Evolutionary conservation across 2,329 filamentous ascomycete species (phyloP).

Genomic region (Colletotrichum magnum): DNA sequence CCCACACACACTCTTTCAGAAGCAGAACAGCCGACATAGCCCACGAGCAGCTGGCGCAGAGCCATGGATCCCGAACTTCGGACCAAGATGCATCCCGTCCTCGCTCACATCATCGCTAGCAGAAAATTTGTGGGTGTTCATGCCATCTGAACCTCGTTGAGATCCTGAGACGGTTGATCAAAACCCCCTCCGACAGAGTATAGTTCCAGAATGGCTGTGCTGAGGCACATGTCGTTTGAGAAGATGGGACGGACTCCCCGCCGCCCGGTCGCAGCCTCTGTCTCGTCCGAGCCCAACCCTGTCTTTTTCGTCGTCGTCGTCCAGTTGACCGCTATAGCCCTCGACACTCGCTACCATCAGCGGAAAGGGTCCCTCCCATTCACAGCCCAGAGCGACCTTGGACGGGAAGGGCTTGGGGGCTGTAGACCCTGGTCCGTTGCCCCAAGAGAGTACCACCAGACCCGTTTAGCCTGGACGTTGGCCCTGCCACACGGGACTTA

Average conservation of each 20-base stretch:
- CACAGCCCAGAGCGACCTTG: background rate
- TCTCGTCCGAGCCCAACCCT: constrained; percentile 31
- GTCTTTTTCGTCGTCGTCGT: background rate
- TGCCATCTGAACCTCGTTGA: constrained; percentile 40
- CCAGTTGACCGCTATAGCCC: constrained; percentile 11
- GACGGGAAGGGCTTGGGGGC: constrained; percentile 3
- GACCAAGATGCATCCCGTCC: constrained; percentile 17
- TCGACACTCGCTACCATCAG: background rate
- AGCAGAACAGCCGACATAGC: constrained; percentile 17
- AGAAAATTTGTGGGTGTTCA: constrained; percentile 16
- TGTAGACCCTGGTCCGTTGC: constrained; percentile 17
- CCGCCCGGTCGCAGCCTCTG: constrained; percentile 33
- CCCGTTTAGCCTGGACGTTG: constrained; percentile 19
- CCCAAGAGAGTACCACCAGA: constrained; percentile 23
- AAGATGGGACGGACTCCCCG: constrained; percentile 38
- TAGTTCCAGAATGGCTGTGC: constrained; percentile 43
- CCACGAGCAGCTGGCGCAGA: constrained; percentile 10
- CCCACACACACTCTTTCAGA: background rate
- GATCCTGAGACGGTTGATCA: constrained; percentile 46
- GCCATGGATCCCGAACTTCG: constrained; percentile 14
- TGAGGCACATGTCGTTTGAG: constrained; percentile 50
- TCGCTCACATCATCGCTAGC: background rate
- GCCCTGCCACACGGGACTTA: constrained; percentile 23
- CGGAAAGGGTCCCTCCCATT: background rate
- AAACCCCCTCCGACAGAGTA: constrained; percentile 39